Percentiles rank a stretch among this genome's conserved stretches.
Conservation (phyloP, 1,284 basidiomycete species). For the Ustilago esculenta region DNA sequence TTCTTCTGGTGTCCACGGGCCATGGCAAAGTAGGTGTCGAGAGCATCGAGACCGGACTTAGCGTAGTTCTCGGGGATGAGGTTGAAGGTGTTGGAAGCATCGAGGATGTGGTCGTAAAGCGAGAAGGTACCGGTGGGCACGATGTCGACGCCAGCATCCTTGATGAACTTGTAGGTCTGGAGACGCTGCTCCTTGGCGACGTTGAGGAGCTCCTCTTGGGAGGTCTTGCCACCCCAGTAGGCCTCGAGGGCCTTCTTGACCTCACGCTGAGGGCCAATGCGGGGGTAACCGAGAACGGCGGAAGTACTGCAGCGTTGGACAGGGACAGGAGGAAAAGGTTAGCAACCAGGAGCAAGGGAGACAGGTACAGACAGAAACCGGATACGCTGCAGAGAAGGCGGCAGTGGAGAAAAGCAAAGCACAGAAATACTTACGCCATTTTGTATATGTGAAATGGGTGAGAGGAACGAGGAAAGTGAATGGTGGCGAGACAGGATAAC, state of each 20-base stretch:
- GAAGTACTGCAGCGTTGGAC: constrained; percentile 39
- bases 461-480: constrained; percentile 14
- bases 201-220: constrained; percentile 88
- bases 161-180: constrained; percentile 87
- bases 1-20: constrained; percentile 94
- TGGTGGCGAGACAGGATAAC: constrained; percentile 7
- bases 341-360: too few relatives aligned
- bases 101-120: constrained; percentile 98
- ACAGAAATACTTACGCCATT: constrained; percentile 51
- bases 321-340: neutral
- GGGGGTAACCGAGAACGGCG: constrained; percentile 85
- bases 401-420: too few relatives aligned
- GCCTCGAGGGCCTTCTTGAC: constrained; percentile 85
- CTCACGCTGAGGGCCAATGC: constrained; percentile 95
- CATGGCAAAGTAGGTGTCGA: constrained; percentile 93
- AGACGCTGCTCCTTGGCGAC: constrained; percentile 89
- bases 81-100: constrained; percentile 96
- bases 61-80: constrained; percentile 95
- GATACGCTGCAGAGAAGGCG: too few relatives aligned
- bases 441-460: constrained; percentile 20
- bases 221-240: constrained; percentile 95
- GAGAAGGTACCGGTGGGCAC: constrained; percentile 98
- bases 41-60: constrained; percentile 83
- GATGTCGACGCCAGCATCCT: constrained; percentile 86
- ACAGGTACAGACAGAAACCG: too few relatives aligned